These are phyloP conservation scores for Lactifluus hygrophoroides DNA, from an alignment of 768 basidiomycete species.

Conservation along the genomic window DNA sequence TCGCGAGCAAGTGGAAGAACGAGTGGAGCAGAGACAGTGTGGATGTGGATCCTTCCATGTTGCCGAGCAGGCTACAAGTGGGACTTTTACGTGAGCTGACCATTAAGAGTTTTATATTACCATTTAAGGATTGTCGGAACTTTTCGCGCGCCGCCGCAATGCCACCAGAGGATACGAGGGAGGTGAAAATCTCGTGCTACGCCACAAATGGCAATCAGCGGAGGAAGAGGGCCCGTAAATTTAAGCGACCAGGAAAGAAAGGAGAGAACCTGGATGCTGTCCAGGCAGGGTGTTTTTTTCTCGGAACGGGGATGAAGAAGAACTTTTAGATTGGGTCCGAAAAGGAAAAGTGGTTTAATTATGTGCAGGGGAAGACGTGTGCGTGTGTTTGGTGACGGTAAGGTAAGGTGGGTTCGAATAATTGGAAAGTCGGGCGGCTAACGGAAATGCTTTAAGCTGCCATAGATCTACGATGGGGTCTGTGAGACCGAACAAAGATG, in stretches of 20 bases:
- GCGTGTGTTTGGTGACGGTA: conserved; percentile 12
- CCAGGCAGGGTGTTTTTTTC: conserved; percentile 3
- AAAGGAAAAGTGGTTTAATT: conserved; percentile 19
- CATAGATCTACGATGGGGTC: conserved; percentile 16
- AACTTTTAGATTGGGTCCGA: background rate
- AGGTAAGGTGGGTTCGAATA: conserved; percentile 12
- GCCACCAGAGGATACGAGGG: background rate
- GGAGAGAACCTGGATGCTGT: conserved; percentile 11
- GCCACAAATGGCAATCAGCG: conserved; percentile 15
- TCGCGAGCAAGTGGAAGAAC: conserved; percentile 9
- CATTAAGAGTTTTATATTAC: conserved; percentile 17
- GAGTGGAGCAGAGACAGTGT: conserved; percentile 4
- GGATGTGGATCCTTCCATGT: conserved; percentile 17
- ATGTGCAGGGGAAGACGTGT: conserved; percentile 4
- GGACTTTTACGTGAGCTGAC: conserved; percentile 5
- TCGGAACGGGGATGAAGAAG: conserved; percentile 18
- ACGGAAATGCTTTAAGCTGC: conserved; percentile 20
- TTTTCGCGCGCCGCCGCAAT: conserved; percentile 10
- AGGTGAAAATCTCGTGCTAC: conserved; percentile 19
- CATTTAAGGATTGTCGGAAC: conserved; percentile 3
- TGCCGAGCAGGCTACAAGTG: background rate
- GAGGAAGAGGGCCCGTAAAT: conserved; percentile 2
- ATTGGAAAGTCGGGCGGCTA: conserved; percentile 15
- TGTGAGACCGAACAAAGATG: conserved; percentile 17
- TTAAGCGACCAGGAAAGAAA: background rate